Evolutionary conservation across 1,139 yeast species (phyloP).

Genomic region (Candida glucosophila): DNA sequence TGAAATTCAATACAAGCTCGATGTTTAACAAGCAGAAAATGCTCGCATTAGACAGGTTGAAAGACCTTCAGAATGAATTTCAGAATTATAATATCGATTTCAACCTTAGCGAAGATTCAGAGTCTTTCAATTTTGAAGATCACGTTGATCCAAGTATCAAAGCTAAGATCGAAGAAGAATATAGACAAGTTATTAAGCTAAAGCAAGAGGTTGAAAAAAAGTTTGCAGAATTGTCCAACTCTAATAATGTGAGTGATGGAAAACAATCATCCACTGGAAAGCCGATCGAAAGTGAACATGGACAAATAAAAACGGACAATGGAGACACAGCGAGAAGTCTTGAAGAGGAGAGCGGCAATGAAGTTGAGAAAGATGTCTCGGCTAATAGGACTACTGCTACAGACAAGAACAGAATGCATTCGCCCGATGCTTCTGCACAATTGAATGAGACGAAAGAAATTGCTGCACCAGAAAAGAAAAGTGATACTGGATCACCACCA

Average conservation of each 20-base stretch:
- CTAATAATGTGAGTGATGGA: too few species aligned
- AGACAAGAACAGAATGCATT: too few species aligned
- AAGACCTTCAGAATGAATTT: conserved; percentile 53
- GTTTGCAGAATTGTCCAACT: conserved; percentile 13
- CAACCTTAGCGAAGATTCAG: conserved; percentile 16
- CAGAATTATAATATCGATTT: conserved; percentile 55
- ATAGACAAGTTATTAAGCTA: conserved; percentile 38
- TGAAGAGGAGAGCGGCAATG: too few species aligned
- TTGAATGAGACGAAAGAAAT: too few species aligned
- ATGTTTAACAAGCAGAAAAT: conserved; percentile 48
- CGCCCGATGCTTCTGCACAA: too few species aligned
- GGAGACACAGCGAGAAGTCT: conserved; percentile 1
- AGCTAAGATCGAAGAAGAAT: conserved; percentile 30
- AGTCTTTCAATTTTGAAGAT: conserved; percentile 12
- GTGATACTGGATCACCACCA: too few species aligned
- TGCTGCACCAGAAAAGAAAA: too few species aligned
- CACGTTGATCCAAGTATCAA: conserved; percentile 29
- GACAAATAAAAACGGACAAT: too few species aligned
- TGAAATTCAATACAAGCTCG: conserved; percentile 59
- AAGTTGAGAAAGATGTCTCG: too few species aligned
- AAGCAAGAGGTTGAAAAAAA: conserved; percentile 34
- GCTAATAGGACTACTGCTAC: too few species aligned
- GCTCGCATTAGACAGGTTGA: conserved; percentile 60
- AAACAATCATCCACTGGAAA: too few species aligned
- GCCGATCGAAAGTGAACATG: too few species aligned